Conservation (phyloP, 2,329 filamentous ascomycete genomes). For the Blastomyces silverae region DNA sequence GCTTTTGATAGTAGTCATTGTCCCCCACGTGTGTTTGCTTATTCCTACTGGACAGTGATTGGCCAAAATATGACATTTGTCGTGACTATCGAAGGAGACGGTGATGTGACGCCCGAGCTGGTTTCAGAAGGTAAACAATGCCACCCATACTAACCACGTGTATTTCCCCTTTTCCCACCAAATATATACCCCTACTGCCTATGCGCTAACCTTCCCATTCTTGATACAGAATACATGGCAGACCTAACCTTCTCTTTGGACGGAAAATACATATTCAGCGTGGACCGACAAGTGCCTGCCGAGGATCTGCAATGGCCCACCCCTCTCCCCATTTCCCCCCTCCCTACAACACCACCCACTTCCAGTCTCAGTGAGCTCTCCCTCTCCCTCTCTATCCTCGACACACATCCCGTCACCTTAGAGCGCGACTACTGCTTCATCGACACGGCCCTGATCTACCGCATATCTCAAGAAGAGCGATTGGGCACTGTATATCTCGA, state of each 20-base stretch:
- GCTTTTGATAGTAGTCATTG: constrained; percentile 9
- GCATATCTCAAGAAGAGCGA: constrained; percentile 11
- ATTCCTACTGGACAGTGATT: constrained; percentile 12
- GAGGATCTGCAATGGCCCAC: constrained; percentile 11
- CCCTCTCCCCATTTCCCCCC: not conserved
- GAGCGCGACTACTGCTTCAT: constrained; percentile 14
- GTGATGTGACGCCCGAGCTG: not conserved
- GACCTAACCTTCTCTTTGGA: constrained; percentile 13
- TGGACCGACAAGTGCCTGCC: constrained; percentile 10
- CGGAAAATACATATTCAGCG: constrained; percentile 14
- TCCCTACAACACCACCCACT: not conserved
- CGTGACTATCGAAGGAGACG: constrained; percentile 8
- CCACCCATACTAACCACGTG: not conserved
- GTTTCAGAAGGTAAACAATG: constrained; percentile 10
- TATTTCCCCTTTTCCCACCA: not conserved
- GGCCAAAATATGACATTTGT: constrained; percentile 9
- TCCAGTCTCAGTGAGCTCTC: not conserved
- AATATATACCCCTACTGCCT: not conserved
- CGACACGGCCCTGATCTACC: constrained; percentile 6
- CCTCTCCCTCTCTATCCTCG: constrained; percentile 3
- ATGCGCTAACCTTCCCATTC: not conserved
- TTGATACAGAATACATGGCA: constrained; percentile 12
- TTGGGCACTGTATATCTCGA: constrained; percentile 9
- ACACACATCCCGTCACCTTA: constrained; percentile 11
- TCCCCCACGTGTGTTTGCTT: constrained; percentile 13